These are phyloP conservation scores for Hippophae rhamnoides DNA, from an alignment of 306 rosid species.

Conservation along the genomic window DNA sequence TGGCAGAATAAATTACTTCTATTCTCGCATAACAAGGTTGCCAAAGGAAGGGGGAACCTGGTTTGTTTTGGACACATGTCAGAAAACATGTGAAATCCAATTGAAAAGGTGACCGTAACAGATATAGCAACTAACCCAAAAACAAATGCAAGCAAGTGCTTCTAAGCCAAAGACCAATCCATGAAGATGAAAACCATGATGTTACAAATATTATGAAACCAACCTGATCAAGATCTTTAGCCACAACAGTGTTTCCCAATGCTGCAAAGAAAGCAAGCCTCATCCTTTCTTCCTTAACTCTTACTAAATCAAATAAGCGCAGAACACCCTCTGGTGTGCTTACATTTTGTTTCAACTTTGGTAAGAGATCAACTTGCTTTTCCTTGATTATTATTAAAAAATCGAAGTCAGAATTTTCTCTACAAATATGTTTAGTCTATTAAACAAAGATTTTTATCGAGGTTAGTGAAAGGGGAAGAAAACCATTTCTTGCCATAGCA, in stretches of 20 bases:
- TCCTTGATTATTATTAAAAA: conserved; percentile 41
- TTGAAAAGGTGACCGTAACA: background rate
- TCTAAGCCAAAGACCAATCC: too few species aligned
- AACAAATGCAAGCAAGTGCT: too few species aligned
- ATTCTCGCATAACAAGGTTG: background rate
- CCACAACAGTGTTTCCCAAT: conserved; percentile 70
- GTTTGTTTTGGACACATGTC: background rate
- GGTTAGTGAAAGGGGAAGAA: background rate
- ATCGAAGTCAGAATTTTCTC: conserved; percentile 9
- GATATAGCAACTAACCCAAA: conserved; percentile 4
- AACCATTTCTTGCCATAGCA: background rate
- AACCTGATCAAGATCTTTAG: conserved; percentile 90
- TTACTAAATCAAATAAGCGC: conserved; percentile 77
- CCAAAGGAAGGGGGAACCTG: background rate
- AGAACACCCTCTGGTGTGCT: conserved; percentile 85
- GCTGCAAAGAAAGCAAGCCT: conserved; percentile 84
- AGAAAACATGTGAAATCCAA: background rate
- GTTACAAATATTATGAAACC: conserved; percentile 9
- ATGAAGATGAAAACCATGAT: background rate
- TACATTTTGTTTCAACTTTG: conserved; percentile 48
- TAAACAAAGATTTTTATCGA: background rate
- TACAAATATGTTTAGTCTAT: conserved; percentile 2
- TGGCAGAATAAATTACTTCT: background rate
- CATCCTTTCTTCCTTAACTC: conserved; percentile 74
- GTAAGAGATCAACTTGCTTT: conserved; percentile 63